Evolutionary conservation across 1,284 basidiomycete species (phyloP).

Genomic region (Stereum hirsutum): DNA sequence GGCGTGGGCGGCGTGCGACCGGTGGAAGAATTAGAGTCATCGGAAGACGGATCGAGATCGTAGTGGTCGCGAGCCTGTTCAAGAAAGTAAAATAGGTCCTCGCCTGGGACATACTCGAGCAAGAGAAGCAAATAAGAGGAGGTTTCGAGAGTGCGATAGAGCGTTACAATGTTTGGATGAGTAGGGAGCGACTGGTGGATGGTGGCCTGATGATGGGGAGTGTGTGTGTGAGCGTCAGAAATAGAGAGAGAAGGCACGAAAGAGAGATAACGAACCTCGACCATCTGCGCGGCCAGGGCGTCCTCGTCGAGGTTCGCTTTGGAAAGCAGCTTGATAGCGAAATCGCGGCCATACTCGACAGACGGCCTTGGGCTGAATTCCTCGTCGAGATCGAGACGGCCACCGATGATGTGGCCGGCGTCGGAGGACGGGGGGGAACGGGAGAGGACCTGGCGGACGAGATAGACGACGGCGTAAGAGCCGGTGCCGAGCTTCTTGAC

Average conservation of each 20-base stretch:
- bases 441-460: slow-evolving; percentile 77
- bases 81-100: slow-evolving; percentile 95
- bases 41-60: slow-evolving; percentile 40
- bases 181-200: slow-evolving; percentile 91
- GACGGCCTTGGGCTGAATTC: slow-evolving; percentile 24
- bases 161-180: slow-evolving; percentile 93
- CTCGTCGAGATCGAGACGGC: slow-evolving; percentile 52
- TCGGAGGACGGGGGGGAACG: slow-evolving; percentile 42
- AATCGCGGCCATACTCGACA: slow-evolving; percentile 73
- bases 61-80: slow-evolving; percentile 87
- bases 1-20: slow-evolving; percentile 92
- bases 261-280: slow-evolving; percentile 49
- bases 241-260: slow-evolving; percentile 5
- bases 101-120: slow-evolving; percentile 91
- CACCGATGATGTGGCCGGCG: slow-evolving; percentile 49
- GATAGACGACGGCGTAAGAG: slow-evolving; percentile 90
- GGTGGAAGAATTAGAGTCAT: slow-evolving; percentile 27
- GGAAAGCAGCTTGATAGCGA: slow-evolving; percentile 93
- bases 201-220: slow-evolving; percentile 49
- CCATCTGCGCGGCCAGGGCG: slow-evolving; percentile 78
- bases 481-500: slow-evolving; percentile 80
- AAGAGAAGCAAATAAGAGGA: slow-evolving; percentile 73
- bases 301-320: slow-evolving; percentile 88
- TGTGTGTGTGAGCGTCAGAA: neutral
- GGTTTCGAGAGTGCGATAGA: slow-evolving; percentile 85